Evolutionary conservation across 371 early-diverging fungal genomes (phyloP).

Genomic region (Apophysomyces ossiformis): DNA sequence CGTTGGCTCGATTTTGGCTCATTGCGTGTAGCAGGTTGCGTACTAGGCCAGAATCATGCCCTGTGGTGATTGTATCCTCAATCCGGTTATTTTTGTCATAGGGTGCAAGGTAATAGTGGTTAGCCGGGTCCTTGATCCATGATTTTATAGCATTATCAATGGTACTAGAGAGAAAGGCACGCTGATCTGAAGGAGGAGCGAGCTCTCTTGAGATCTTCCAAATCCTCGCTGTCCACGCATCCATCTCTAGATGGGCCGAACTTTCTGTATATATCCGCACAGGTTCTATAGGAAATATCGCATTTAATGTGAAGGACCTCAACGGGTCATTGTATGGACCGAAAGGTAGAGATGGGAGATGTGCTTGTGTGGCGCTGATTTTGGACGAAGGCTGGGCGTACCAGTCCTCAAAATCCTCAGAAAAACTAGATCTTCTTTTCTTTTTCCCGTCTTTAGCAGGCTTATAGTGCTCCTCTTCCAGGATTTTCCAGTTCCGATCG

Average conservation of each 20-base stretch:
- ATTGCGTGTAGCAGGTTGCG: constrained; percentile 34
- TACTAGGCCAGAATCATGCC: constrained; percentile 21
- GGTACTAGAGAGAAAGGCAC: constrained; percentile 59
- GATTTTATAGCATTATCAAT: constrained; percentile 64
- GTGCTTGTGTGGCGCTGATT: constrained; percentile 3
- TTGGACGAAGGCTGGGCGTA: constrained; percentile 10
- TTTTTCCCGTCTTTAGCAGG: constrained; percentile 13
- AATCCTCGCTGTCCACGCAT: constrained; percentile 62
- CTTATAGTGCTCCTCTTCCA: constrained; percentile 27
- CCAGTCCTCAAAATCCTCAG: constrained; percentile 39
- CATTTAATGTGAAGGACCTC: constrained; percentile 58
- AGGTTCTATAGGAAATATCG: constrained; percentile 65
- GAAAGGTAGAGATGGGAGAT: constrained; percentile 52
- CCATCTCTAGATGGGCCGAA: constrained; percentile 56
- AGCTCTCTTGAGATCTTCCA: constrained; percentile 66
- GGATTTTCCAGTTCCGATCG: constrained; percentile 63
- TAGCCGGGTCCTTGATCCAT: constrained; percentile 62
- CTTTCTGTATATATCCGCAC: constrained; percentile 56
- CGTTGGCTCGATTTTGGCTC: constrained; percentile 16
- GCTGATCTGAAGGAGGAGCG: constrained; percentile 57
- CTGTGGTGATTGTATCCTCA: constrained; percentile 8
- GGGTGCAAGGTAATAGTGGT: constrained; percentile 46
- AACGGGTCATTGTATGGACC: constrained; percentile 81
- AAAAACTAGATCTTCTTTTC: constrained; percentile 15
- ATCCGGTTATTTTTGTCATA: constrained; percentile 35